Conservation (phyloP, 2,329 filamentous ascomycete species). For the Dothistroma septosporum region DNA sequence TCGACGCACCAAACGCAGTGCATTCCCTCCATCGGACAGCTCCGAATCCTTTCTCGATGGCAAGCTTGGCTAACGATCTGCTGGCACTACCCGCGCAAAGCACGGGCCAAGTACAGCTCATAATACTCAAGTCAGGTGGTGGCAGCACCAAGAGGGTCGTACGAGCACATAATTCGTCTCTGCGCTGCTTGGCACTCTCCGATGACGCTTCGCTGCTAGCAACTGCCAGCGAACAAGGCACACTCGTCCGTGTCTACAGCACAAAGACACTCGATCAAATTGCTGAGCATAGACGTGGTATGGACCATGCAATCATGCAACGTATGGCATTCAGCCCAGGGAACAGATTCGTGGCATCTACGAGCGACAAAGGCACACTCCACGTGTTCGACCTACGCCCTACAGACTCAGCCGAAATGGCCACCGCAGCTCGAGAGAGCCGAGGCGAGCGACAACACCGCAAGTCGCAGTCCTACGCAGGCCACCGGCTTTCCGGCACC, state of each 20-base stretch:
- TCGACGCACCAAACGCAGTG: slow-evolving; percentile 27
- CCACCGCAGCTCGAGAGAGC: slow-evolving; percentile 5
- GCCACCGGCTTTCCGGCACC: slow-evolving; percentile 22
- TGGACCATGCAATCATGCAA: slow-evolving; percentile 83
- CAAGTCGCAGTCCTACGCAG: slow-evolving; percentile 21
- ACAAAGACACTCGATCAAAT: slow-evolving; percentile 75
- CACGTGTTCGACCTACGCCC: slow-evolving; percentile 86
- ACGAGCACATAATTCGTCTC: slow-evolving; percentile 74
- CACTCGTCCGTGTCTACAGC: slow-evolving; percentile 79
- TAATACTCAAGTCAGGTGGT: slow-evolving; percentile 64
- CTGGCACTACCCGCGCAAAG: slow-evolving; percentile 86
- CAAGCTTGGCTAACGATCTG: slow-evolving; percentile 67
- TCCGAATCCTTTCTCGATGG: slow-evolving; percentile 76
- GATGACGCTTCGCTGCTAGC: slow-evolving; percentile 76
- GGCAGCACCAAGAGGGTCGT: slow-evolving; percentile 80
- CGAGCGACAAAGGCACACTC: slow-evolving; percentile 92
- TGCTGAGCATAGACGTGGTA: slow-evolving; percentile 79
- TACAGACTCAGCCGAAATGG: slow-evolving; percentile 28
- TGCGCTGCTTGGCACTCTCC: slow-evolving; percentile 76
- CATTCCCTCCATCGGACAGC: slow-evolving; percentile 74
- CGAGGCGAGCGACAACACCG: slow-evolving; percentile 17
- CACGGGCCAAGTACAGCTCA: slow-evolving; percentile 80
- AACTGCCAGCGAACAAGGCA: slow-evolving; percentile 90
- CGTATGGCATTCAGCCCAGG: slow-evolving; percentile 83
- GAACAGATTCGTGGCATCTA: slow-evolving; percentile 76